Evolutionary conservation across 2,329 filamentous ascomycete genomes (phyloP), one percentile per base, ranked within the genome.

Genomic region (Plenodomus lindquistii): DNA sequence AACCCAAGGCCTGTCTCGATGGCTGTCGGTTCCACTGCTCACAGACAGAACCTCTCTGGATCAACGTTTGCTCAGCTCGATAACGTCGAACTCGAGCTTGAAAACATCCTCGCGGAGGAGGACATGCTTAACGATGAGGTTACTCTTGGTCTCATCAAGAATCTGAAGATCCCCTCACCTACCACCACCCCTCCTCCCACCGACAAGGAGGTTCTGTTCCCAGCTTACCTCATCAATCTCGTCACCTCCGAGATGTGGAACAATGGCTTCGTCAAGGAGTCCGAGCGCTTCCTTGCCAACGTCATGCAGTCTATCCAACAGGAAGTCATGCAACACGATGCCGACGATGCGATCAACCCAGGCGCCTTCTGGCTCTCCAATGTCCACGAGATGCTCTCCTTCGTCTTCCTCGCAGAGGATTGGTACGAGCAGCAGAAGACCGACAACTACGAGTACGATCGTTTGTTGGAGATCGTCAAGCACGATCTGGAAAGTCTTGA

Each of bases 241-340:
- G 94, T 99, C 56, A 99, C 94, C 11, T 97, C 92, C 15, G 94
- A 99, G 78, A 99, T 99, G 94, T 99, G 94, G 94, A 99, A 99
- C 79, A 99, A 99, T 66, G 94, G 94, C 39, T 99, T 97, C 70
- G 94, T 99, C 64, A 99, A 99, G 79, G 94, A 99, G 76, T 97
- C 94, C 3, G 94, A 99, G 76, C 89, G 93, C 46, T 99, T 99
- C 83, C 81, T 99, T 55, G 94, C 94, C 68, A 99, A 97, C 66
- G 94, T 99, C 57, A 99, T 99, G 94, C 94, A 97, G 76, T 96
- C 92, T 7, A 97, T 99, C 67, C 94, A 99, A 73, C 92, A 97
- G 73, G 94, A 99, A 73, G 94, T 99, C 47, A 97, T 99, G 94
- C 89, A 96, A 70, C 91, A 99, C 71, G 93, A 99, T 61, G 92